Evolutionary conservation across 2,329 filamentous ascomycete species (phyloP).

Genomic region (Colletotrichum karsti): DNA sequence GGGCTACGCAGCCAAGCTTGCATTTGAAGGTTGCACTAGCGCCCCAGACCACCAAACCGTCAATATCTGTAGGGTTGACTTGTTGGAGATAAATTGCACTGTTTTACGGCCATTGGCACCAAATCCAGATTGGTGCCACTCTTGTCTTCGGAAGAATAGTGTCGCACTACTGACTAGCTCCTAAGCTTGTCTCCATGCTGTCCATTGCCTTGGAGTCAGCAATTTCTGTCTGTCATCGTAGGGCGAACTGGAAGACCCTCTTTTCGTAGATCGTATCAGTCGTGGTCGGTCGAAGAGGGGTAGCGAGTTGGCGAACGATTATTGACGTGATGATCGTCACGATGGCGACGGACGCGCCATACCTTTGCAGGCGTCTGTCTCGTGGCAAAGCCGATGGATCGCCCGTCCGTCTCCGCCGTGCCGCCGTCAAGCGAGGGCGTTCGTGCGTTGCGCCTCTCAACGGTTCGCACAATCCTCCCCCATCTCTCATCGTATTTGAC

Average conservation of each 20-base stretch:
- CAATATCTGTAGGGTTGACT: conserved; percentile 29
- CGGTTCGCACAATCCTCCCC: conserved; percentile 7
- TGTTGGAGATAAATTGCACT: conserved; percentile 23
- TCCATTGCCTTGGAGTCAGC: background rate
- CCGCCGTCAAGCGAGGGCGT: conserved; percentile 8
- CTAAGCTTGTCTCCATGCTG: conserved; percentile 19
- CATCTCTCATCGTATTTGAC: conserved; percentile 6
- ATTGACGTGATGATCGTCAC: background rate
- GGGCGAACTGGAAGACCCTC: background rate
- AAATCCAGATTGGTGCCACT: conserved; percentile 6
- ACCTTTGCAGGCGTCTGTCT: background rate
- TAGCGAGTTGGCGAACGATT: background rate
- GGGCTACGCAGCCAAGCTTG: conserved; percentile 16
- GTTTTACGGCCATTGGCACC: conserved; percentile 14
- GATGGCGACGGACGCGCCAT: conserved; percentile 1
- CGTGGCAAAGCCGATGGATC: background rate
- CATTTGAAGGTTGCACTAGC: conserved; percentile 23
- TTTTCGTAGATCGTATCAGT: conserved; percentile 1
- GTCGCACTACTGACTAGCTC: conserved; percentile 25
- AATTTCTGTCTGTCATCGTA: background rate
- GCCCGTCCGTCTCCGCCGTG: background rate
- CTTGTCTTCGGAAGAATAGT: conserved; percentile 23
- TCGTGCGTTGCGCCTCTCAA: background rate
- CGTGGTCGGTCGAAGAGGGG: background rate
- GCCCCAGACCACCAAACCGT: background rate